These are phyloP conservation scores for Phlebiopsis flavidoalba DNA, from an alignment of 768 basidiomycete genomes.

Conservation along the genomic window DNA sequence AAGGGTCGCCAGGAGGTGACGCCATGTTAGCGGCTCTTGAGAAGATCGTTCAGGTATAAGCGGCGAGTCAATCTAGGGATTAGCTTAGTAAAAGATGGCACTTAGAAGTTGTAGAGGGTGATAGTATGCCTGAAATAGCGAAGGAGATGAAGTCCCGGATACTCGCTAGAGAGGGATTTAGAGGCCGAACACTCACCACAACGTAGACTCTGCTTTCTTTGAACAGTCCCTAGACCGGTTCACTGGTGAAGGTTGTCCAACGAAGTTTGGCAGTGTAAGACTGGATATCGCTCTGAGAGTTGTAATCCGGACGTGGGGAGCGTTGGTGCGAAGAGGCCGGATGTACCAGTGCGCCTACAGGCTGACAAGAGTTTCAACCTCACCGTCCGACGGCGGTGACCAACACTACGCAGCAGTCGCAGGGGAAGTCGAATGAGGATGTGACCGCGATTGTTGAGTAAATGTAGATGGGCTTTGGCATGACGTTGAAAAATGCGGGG, in stretches of 20 bases:
- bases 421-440: neutral
- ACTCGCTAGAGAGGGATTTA: neutral
- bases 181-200: no score
- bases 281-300: neutral
- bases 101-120: neutral
- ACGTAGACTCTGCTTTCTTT: no score
- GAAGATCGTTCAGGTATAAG: neutral
- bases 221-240: no score
- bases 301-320: neutral
- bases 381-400: neutral
- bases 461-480: neutral
- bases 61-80: no score
- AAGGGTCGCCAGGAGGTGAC: conserved; percentile 21
- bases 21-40: conserved; percentile 15
- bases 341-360: neutral
- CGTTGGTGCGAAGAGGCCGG: neutral
- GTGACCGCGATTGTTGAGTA: neutral
- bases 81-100: no score
- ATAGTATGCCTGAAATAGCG: neutral
- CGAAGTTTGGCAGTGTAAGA: no score
- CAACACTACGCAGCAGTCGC: neutral
- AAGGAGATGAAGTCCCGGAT: neutral
- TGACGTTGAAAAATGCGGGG: conserved; percentile 6
- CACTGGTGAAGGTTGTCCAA: no score
- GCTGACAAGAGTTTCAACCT: conserved; percentile 2